phyloP scores from a whole-genome alignment of 352 stramenopile species.

The Globisporangium parvum region DNA sequence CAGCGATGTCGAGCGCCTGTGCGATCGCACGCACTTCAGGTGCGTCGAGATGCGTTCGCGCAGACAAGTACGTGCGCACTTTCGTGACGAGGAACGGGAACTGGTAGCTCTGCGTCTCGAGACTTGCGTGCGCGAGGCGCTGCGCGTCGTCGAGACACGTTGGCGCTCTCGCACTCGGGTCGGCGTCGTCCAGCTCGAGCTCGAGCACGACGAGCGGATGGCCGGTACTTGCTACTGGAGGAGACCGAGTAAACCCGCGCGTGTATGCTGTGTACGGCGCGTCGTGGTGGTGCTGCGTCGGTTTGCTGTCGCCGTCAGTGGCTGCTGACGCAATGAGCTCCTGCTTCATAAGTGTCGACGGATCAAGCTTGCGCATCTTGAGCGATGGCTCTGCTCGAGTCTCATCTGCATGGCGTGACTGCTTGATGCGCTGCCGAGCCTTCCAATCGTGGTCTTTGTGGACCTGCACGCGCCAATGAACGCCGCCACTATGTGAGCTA shows the following conservation, averaged over 20 bases:
- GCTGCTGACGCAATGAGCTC: no score
- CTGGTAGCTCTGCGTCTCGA: slow-evolving; percentile 12
- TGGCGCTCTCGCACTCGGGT: slow-evolving; percentile 4
- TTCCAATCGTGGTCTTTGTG: no score
- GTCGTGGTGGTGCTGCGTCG: no score
- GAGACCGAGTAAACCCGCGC: background rate
- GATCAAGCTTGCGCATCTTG: no score
- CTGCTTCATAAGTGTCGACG: no score
- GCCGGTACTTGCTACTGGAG: no score
- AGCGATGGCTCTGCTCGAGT: no score
- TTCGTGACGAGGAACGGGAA: slow-evolving; percentile 21
- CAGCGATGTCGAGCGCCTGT: slow-evolving; percentile 14
- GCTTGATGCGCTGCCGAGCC: no score
- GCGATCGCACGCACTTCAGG: slow-evolving; percentile 18
- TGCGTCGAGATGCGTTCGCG: slow-evolving; percentile 6
- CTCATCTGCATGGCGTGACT: no score
- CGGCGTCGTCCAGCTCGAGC: slow-evolving; percentile 18
- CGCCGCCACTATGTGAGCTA: no score
- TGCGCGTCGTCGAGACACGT: slow-evolving; percentile 16
- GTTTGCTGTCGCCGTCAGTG: no score
- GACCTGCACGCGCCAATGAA: no score
- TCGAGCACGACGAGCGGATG: slow-evolving; percentile 17
- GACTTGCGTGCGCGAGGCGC: slow-evolving; percentile 9
- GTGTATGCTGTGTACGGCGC: background rate
- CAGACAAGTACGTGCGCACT: slow-evolving; percentile 21